Evolutionary conservation across 257 asterid genomes (phyloP).

Genomic region (Eucommia ulmoides): DNA sequence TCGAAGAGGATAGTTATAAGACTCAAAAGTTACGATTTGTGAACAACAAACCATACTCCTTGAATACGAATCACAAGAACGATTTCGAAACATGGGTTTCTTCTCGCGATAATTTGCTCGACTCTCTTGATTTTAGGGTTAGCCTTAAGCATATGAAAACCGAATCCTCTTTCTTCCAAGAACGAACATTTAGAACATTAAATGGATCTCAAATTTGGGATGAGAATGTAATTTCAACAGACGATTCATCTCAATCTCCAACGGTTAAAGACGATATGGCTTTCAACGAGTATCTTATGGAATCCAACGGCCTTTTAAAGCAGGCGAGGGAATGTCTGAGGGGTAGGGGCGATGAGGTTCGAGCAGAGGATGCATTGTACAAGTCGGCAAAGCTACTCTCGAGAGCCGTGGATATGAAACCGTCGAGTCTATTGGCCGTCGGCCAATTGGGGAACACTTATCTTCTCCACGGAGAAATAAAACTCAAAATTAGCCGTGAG

Average conservation of each 20-base stretch:
- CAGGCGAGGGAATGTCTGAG: slow-evolving; percentile 50
- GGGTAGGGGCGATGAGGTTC: slow-evolving; percentile 22
- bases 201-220: slow-evolving; percentile 17
- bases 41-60: slow-evolving; percentile 27
- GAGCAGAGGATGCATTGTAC: slow-evolving; percentile 43
- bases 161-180: slow-evolving; percentile 25
- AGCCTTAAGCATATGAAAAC: slow-evolving; percentile 30
- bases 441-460: slow-evolving; percentile 82
- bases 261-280: slow-evolving; percentile 32
- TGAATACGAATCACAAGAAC: slow-evolving; percentile 26
- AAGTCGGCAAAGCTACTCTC: slow-evolving; percentile 52
- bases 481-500: slow-evolving; percentile 50
- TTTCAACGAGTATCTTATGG: slow-evolving; percentile 48
- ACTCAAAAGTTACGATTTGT: slow-evolving; percentile 25
- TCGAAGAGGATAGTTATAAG: slow-evolving; percentile 25
- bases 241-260: slow-evolving; percentile 21
- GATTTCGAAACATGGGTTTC: slow-evolving; percentile 31
- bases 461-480: slow-evolving; percentile 86
- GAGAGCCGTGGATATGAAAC: slow-evolving; percentile 65
- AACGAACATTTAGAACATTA: slow-evolving; percentile 15
- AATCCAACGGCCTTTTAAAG: slow-evolving; percentile 54
- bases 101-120: slow-evolving; percentile 23
- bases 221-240: slow-evolving; percentile 17
- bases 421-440: slow-evolving; percentile 83
- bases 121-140: slow-evolving; percentile 49